Conservation (phyloP, 495 filamentous ascomycete species). For the Ascodesmis nigricans region DNA sequence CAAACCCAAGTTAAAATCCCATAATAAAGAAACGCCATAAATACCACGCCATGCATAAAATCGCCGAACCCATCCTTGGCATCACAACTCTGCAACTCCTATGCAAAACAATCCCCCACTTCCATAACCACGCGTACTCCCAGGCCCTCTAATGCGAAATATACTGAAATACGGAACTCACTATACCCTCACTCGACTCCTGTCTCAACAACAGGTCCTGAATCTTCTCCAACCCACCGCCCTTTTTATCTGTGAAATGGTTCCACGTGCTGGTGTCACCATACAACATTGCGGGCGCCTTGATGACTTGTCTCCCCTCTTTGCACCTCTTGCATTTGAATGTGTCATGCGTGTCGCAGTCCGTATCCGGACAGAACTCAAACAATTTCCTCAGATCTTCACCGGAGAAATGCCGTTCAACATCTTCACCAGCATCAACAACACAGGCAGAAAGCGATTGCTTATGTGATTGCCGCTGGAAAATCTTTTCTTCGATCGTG, state of each 20-base stretch:
- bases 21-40: too few relatives aligned
- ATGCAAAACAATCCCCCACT: too few relatives aligned
- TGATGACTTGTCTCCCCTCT: conserved; percentile 66
- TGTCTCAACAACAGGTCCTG: conserved; percentile 84
- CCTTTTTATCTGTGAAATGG: conserved; percentile 64
- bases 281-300: conserved; percentile 84
- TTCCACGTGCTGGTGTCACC: conserved; percentile 99
- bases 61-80: too few relatives aligned
- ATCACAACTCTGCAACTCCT: too few relatives aligned
- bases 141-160: conserved; percentile 78
- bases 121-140: too few relatives aligned
- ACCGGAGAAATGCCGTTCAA: conserved; percentile 84
- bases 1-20: too few relatives aligned
- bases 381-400: conserved; percentile 82
- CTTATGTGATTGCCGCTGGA: conserved; percentile 95
- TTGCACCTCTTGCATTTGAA: conserved; percentile 97
- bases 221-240: conserved; percentile 48
- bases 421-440: conserved; percentile 91
- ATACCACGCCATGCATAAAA: too few relatives aligned
- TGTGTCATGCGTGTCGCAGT: conserved; percentile 89
- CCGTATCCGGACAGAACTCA: conserved; percentile 64
- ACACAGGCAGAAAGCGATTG: conserved; percentile 91
- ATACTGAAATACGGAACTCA: conserved; percentile 94
- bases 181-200: conserved; percentile 54
- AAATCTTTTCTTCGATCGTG: conserved; percentile 98